A percentile compares a stretch with the other conserved stretches of the same genome.
Conservation (phyloP, 805 yeast species). For the Tetrapisispora phaffii region DNA sequence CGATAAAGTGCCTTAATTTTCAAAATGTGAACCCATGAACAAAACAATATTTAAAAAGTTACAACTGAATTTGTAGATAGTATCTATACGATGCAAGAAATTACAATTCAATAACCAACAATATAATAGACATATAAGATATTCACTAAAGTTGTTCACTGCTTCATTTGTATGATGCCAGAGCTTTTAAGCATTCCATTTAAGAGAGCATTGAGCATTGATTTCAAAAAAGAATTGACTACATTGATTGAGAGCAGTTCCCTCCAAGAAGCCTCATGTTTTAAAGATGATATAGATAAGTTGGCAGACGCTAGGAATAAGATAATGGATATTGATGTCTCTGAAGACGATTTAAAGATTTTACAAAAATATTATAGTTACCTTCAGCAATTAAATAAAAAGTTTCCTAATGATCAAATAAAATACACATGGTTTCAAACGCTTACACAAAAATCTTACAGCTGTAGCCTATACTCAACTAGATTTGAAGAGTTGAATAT, state of each 20-base stretch:
- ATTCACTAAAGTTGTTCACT: no score
- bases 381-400: slow-evolving; percentile 36
- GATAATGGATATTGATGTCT: slow-evolving; percentile 30
- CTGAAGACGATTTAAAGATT: slow-evolving; percentile 30
- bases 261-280: slow-evolving; percentile 36
- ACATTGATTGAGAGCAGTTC: slow-evolving; percentile 40
- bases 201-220: slow-evolving; percentile 36
- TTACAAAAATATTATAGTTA: slow-evolving; percentile 40
- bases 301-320: slow-evolving; percentile 37
- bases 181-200: slow-evolving; percentile 45
- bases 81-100: no score
- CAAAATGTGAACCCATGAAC: no score
- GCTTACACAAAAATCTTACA: slow-evolving; percentile 44
- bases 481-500: slow-evolving; percentile 53
- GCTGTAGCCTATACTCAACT: slow-evolving; percentile 42
- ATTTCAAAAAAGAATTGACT: slow-evolving; percentile 33
- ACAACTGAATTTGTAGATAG: no score
- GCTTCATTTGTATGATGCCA: slow-evolving; percentile 7
- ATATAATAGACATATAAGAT: no score
- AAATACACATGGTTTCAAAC: slow-evolving; percentile 69
- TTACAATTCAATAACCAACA: no score
- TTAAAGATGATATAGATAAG: slow-evolving; percentile 34
- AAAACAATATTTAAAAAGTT: no score
- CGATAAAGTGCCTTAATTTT: no score
- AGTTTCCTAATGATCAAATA: slow-evolving; percentile 55